phyloP scores from a whole-genome alignment of 2,329 filamentous ascomycete genomes.

The Diaporthe longicolla region DNA sequence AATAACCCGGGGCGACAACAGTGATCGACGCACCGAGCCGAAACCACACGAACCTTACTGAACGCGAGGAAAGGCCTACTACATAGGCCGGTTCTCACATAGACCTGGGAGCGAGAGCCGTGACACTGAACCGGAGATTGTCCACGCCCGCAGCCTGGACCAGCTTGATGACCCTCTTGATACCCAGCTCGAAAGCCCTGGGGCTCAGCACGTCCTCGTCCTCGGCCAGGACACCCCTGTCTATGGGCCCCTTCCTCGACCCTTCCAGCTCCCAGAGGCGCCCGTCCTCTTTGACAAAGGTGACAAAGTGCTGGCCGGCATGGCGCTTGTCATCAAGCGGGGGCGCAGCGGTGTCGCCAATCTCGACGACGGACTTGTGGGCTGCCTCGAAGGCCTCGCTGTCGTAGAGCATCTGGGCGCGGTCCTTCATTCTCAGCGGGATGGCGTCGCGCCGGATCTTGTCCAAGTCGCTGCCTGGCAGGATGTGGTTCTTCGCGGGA shows the following conservation, averaged over 20 bases:
- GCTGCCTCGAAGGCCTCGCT: constrained; percentile 79
- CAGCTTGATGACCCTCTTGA: constrained; percentile 60
- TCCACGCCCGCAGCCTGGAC: constrained; percentile 50
- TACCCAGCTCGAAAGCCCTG: constrained; percentile 74
- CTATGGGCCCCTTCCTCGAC: constrained; percentile 78
- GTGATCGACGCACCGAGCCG: not conserved
- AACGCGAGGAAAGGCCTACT: not conserved
- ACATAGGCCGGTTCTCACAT: not conserved
- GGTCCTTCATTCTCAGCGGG: constrained; percentile 69
- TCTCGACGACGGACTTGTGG: constrained; percentile 77
- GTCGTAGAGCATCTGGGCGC: constrained; percentile 80
- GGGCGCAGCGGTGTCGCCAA: constrained; percentile 78
- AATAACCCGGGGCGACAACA: not conserved
- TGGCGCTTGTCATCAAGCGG: constrained; percentile 65
- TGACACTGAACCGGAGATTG: constrained; percentile 57
- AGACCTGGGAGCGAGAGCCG: constrained; percentile 52
- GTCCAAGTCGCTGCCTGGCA: constrained; percentile 67
- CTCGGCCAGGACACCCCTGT: constrained; percentile 69
- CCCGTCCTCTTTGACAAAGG: constrained; percentile 78
- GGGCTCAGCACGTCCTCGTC: constrained; percentile 76
- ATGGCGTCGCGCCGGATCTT: constrained; percentile 73
- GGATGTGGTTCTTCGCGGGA: constrained; percentile 67
- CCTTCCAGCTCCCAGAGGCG: constrained; percentile 87
- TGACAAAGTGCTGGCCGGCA: constrained; percentile 83
- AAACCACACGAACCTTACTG: not conserved